phyloP scores from a whole-genome alignment of 208 protist genomes.

The Leishmania martiniquensis region DNA sequence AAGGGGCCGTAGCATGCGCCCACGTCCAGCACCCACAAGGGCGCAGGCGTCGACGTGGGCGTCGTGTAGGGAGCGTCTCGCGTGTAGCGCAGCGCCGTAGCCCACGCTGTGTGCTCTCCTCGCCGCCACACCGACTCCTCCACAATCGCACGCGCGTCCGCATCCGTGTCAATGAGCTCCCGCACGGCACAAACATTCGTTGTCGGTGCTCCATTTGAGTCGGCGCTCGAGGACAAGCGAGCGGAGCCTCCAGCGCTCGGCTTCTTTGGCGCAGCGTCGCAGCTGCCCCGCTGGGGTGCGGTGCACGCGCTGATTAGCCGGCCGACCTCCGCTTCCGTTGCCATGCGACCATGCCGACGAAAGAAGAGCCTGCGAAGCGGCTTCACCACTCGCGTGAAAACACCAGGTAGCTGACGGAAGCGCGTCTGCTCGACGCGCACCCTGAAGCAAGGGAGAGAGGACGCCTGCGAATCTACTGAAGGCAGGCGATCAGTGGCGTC shows the following conservation, averaged over 20 bases:
- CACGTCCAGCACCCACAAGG: constrained; percentile 73
- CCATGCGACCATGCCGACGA: constrained; percentile 45
- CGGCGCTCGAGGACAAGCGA: background rate
- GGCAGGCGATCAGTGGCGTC: background rate
- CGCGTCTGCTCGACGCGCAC: constrained; percentile 1
- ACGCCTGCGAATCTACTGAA: background rate
- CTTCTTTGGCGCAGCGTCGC: background rate
- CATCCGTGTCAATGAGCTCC: constrained; percentile 8
- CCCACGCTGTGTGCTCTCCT: constrained; percentile 15
- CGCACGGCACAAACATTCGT: background rate
- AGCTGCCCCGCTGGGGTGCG: background rate
- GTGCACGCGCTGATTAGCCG: constrained; percentile 18
- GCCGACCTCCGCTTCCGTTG: constrained; percentile 55
- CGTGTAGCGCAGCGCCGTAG: constrained; percentile 18
- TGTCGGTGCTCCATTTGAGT: background rate
- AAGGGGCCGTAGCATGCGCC: constrained; percentile 90
- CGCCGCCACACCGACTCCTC: constrained; percentile 25
- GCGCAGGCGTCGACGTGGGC: constrained; percentile 8
- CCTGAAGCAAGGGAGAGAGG: background rate
- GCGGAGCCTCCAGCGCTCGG: background rate
- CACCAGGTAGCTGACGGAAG: constrained; percentile 42
- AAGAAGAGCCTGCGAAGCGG: constrained; percentile 61
- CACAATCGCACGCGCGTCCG: background rate
- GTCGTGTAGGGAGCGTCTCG: background rate
- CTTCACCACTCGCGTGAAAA: constrained; percentile 56